Evolutionary conservation across 495 filamentous ascomycete genomes (phyloP).

Genomic region (Echria macrotheca): DNA sequence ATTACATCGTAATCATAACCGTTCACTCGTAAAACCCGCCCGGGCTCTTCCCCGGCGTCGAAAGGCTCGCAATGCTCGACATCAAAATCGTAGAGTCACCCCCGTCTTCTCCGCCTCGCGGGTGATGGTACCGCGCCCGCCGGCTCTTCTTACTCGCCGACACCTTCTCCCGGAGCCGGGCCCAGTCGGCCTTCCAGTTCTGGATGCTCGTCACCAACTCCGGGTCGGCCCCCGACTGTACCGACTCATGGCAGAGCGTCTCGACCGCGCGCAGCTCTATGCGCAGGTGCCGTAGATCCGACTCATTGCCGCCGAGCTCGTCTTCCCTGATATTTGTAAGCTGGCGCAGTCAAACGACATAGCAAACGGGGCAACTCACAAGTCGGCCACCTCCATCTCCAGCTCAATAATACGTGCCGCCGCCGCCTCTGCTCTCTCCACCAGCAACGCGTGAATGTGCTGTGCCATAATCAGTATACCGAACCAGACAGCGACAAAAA

Average conservation of each 20-base stretch:
- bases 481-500: not conserved
- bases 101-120: not conserved
- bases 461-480: constrained; percentile 13
- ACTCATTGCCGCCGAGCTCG: constrained; percentile 23
- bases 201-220: constrained; percentile 41
- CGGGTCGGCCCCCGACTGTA: constrained; percentile 32
- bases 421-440: constrained; percentile 46
- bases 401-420: constrained; percentile 48
- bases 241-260: constrained; percentile 38
- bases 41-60: too few relatives aligned
- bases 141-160: constrained; percentile 16
- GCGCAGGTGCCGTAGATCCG: constrained; percentile 46
- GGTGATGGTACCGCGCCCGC: not conserved
- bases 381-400: constrained; percentile 41
- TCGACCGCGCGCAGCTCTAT: constrained; percentile 51
- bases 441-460: constrained; percentile 49
- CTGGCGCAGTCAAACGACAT: too few relatives aligned
- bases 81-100: not conserved
- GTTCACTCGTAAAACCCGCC: too few relatives aligned
- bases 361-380: too few relatives aligned
- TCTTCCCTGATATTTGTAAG: constrained; percentile 21
- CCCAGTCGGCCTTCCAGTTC: constrained; percentile 43
- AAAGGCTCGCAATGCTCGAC: not conserved
- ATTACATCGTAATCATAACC: too few relatives aligned
- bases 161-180: constrained; percentile 25